Conservation (phyloP, 2,329 filamentous ascomycete species). For the Macroventuria anomochaeta region DNA sequence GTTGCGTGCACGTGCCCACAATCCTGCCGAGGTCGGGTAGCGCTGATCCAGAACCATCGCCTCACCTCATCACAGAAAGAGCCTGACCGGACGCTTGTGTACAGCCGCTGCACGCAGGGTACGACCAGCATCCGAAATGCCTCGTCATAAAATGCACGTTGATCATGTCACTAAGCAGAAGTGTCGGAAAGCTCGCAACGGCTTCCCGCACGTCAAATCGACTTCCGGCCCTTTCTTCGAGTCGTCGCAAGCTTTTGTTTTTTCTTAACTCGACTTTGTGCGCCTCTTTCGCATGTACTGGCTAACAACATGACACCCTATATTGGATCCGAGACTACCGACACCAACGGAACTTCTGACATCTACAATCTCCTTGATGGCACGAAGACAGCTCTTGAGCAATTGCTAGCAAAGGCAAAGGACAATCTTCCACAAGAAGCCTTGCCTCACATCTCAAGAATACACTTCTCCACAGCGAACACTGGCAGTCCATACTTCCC, state of each 20-base stretch:
- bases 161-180: constrained; percentile 27
- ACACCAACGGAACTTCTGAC: constrained; percentile 18
- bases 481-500: constrained; percentile 51
- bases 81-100: constrained; percentile 9
- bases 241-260: neutral
- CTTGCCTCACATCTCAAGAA: constrained; percentile 35
- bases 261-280: neutral
- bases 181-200: constrained; percentile 18
- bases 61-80: neutral
- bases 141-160: constrained; percentile 21
- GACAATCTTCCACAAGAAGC: constrained; percentile 46
- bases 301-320: constrained; percentile 36
- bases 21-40: constrained; percentile 9
- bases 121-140: constrained; percentile 19
- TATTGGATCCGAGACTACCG: constrained; percentile 26
- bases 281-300: neutral
- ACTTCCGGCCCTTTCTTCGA: constrained; percentile 12
- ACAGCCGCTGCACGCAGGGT: constrained; percentile 21
- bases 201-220: constrained; percentile 20
- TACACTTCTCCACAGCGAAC: constrained; percentile 47
- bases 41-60: constrained; percentile 11
- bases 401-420: constrained; percentile 41
- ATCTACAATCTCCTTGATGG: constrained; percentile 43
- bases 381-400: constrained; percentile 41
- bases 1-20: constrained; percentile 3